These are phyloP conservation scores for Ceratobasidium sp. DNA, from an alignment of 1,284 basidiomycete species.

Conservation along the genomic window DNA sequence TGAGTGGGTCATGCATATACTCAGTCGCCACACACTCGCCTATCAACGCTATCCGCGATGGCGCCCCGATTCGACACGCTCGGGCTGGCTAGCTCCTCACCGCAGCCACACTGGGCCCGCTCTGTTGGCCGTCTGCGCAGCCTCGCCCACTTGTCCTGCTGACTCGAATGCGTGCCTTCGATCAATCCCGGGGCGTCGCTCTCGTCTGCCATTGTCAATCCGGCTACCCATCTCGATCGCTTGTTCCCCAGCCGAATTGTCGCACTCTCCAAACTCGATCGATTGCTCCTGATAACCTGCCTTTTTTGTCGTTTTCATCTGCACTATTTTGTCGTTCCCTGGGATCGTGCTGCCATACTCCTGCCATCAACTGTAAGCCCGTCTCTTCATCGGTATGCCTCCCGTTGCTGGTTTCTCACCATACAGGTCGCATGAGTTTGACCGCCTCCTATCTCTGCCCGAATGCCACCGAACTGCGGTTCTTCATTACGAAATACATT, in stretches of 20 bases:
- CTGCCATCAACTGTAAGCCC: too few species aligned
- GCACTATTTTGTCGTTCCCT: background rate
- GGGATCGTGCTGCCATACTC: too few species aligned
- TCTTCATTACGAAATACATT: background rate
- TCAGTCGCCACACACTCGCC: too few species aligned
- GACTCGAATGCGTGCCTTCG: slow-evolving; percentile 6
- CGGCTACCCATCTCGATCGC: slow-evolving; percentile 1
- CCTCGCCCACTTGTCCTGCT: slow-evolving; percentile 13
- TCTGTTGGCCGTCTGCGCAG: background rate
- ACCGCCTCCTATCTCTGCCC: background rate
- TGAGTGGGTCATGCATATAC: too few species aligned
- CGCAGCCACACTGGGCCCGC: background rate
- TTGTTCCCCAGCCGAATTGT: background rate
- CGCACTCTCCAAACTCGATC: background rate
- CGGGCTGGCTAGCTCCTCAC: too few species aligned
- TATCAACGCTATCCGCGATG: background rate
- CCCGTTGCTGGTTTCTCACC: too few species aligned
- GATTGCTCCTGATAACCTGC: background rate
- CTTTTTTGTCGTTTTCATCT: slow-evolving; percentile 35
- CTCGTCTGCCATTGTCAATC: background rate
- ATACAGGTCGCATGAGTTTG: too few species aligned
- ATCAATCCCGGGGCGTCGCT: background rate
- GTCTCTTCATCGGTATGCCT: too few species aligned
- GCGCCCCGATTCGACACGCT: background rate
- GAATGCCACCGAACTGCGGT: background rate